Evolutionary conservation across 2,329 filamentous ascomycete genomes (phyloP).

Genomic region (Aureobasidium leucospermi): DNA sequence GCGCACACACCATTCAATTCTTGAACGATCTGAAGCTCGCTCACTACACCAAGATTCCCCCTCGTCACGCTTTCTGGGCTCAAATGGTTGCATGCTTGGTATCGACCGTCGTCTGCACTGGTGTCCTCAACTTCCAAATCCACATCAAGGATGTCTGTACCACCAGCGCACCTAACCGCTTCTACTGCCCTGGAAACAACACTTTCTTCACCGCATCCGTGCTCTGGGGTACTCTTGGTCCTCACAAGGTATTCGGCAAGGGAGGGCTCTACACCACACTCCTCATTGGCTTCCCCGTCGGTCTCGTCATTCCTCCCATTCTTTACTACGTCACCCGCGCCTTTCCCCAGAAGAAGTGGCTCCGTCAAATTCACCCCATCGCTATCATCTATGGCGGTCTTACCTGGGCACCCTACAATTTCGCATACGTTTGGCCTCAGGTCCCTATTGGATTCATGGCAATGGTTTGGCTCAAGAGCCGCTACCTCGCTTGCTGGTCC

Average conservation of each 20-base stretch:
- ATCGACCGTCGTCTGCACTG: constrained; percentile 2
- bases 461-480: background rate
- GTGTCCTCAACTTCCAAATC: constrained; percentile 9
- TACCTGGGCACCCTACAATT: constrained; percentile 9
- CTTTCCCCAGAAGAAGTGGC: constrained; percentile 2
- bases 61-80: background rate
- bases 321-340: background rate
- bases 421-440: constrained; percentile 1
- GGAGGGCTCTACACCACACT: background rate
- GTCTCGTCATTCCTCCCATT: background rate
- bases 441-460: constrained; percentile 1
- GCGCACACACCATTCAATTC: constrained; percentile 3
- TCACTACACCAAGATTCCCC: constrained; percentile 6
- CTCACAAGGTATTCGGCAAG: constrained; percentile 7
- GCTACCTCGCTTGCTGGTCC: background rate
- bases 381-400: constrained; percentile 5
- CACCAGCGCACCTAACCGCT: background rate
- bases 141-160: constrained; percentile 11
- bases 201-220: constrained; percentile 10
- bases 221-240: constrained; percentile 3
- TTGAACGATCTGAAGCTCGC: constrained; percentile 8
- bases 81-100: background rate
- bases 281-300: background rate
- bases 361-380: constrained; percentile 1
- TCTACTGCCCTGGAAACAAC: constrained; percentile 7